Percentiles rank a stretch among this genome's conserved stretches.
phyloP scores from a whole-genome alignment of 2,329 filamentous ascomycete genomes.

The Trichoderma brevicompactum region DNA sequence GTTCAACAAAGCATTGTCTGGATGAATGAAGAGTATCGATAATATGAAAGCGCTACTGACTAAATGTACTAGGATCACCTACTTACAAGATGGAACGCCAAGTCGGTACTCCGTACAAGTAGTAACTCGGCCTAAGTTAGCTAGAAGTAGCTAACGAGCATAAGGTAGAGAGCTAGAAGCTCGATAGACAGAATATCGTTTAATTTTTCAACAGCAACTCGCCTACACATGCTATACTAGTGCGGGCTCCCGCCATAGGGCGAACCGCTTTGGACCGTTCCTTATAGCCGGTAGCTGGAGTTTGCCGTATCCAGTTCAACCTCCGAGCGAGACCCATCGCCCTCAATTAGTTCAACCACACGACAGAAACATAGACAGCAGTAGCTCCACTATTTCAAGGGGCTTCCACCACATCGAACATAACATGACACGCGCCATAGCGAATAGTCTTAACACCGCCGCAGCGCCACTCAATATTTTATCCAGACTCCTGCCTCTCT shows the following conservation, averaged over 20 bases:
- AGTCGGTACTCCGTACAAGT: no score
- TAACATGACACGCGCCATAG: slow-evolving; percentile 20
- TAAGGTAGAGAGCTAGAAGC: not conserved
- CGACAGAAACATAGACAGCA: not conserved
- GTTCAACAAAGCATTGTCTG: not conserved
- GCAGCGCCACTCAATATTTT: not conserved
- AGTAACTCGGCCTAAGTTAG: not conserved
- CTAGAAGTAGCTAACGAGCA: not conserved
- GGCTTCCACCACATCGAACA: not conserved
- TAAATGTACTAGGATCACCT: no score
- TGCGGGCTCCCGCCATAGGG: not conserved
- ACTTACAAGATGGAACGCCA: no score
- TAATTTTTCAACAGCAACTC: not conserved
- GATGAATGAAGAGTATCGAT: no score
- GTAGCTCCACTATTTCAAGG: slow-evolving; percentile 13
- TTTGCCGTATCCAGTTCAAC: slow-evolving; percentile 8
- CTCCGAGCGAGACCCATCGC: slow-evolving; percentile 7
- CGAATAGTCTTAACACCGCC: slow-evolving; percentile 8
- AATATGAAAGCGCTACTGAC: no score
- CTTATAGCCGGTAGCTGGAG: slow-evolving; percentile 3
- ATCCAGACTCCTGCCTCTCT: not conserved
- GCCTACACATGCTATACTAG: not conserved
- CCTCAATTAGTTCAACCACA: not conserved
- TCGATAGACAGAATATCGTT: not conserved
- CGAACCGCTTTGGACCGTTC: not conserved